phyloP scores from a whole-genome alignment of 805 yeast genomes.

The Teunomyces panamensis region DNA sequence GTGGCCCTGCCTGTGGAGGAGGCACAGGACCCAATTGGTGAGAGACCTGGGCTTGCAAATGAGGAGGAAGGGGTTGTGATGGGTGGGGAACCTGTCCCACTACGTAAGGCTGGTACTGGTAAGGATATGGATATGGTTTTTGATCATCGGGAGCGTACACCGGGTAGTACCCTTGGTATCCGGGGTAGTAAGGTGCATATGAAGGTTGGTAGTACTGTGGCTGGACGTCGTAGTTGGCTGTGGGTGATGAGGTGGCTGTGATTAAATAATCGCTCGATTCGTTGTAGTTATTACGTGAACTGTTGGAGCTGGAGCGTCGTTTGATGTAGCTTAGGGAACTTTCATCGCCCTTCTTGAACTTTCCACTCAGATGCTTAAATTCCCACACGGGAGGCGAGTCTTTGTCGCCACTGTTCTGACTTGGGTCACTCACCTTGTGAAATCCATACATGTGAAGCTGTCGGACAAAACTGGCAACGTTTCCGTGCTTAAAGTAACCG shows the following conservation, averaged over 20 bases:
- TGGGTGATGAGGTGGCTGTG: constrained; percentile 6
- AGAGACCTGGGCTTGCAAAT: neutral
- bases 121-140: neutral
- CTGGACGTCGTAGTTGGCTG: constrained; percentile 6
- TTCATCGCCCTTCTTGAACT: constrained; percentile 48
- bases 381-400: constrained; percentile 47
- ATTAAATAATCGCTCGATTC: constrained; percentile 6
- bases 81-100: neutral
- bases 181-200: constrained; percentile 6
- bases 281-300: constrained; percentile 14
- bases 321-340: constrained; percentile 43
- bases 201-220: constrained; percentile 3
- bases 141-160: neutral
- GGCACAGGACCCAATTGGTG: neutral
- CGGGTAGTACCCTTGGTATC: constrained; percentile 1
- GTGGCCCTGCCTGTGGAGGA: constrained; percentile 3
- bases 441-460: constrained; percentile 96
- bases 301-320: constrained; percentile 44
- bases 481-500: constrained; percentile 89
- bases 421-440: constrained; percentile 67
- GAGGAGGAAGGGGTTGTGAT: neutral
- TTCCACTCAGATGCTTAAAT: constrained; percentile 52
- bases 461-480: constrained; percentile 88
- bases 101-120: neutral
- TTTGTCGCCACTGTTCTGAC: constrained; percentile 12